Evolutionary conservation across 495 filamentous ascomycete genomes (phyloP), one percentile per base, ranked within the genome.

Genomic region (Hyaloscypha hepaticicola): DNA sequence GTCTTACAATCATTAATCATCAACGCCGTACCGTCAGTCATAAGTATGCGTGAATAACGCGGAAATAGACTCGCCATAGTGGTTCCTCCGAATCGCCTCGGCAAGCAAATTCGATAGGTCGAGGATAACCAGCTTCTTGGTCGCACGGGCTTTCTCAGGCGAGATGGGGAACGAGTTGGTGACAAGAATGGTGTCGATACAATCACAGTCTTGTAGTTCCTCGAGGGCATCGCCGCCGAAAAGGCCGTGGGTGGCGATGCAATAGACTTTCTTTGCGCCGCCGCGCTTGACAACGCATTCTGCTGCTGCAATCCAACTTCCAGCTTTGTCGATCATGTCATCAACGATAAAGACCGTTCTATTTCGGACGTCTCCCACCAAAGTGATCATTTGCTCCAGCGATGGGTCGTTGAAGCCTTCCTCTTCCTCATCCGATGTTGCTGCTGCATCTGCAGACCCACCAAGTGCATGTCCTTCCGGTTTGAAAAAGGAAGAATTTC

Each of bases 271-370:
- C 74, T 91, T 93, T 5, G 96, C 95, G 53, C 85, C 87, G 68
- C 93, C 95, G 66, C 91, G 83, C 82, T 97, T 96, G 60, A 96
- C 90, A 1, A 97, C 93, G 8, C 94, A 97, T 79, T 99, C 95
- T 11, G 95, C 95, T n/a, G 95, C 95, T 9, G 94, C 95, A 69
- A 98, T 95, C 95, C 95, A 99, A 22, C 91, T 96, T 24, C 91
- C 92, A 28, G 91, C 87, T 75, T 96, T 96, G 79, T 99, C 95
- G 69, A 99, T 97, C 90, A 99, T 96, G 76, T 99, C 95, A 78
- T 99, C 95, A 55, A 99, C 89, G 65, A 99, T 90, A 75, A 99
- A 88, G 41, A 97, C 95, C 2, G 90, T 85, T 60, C 88, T 85
- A 74, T 89, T 86, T 69, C 85, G 86, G 59, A 99, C 95, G 67